Conservation (phyloP, 2,329 filamentous ascomycete species). For the Trichophyton schoenleinii region DNA sequence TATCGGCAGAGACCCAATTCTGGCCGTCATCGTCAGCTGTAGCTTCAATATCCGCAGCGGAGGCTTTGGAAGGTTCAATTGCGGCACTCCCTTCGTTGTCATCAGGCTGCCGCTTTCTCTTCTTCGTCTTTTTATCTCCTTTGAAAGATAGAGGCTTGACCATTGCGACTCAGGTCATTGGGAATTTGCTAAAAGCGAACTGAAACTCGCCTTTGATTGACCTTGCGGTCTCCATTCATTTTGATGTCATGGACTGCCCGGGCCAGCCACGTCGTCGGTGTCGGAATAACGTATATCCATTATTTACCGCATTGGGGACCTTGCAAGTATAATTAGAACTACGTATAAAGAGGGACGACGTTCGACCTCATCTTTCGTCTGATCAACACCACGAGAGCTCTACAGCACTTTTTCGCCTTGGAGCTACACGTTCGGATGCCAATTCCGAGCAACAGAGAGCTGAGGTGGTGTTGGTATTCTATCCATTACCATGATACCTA, state of each 20-base stretch:
- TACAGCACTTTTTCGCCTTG: background rate
- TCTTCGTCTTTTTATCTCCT: conserved; percentile 91
- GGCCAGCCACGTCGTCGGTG: too few species aligned
- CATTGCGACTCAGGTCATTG: conserved; percentile 20
- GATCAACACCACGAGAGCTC: background rate
- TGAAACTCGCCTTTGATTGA: too few species aligned
- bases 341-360: background rate
- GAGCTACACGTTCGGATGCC: background rate
- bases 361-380: background rate
- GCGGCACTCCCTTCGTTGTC: conserved; percentile 33
- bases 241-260: too few species aligned
- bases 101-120: conserved; percentile 61
- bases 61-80: conserved; percentile 20
- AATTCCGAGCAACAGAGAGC: too few species aligned
- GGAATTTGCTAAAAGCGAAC: background rate
- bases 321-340: background rate
- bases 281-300: background rate
- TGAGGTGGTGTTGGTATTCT: background rate
- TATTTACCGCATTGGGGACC: background rate
- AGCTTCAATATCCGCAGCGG: conserved; percentile 14
- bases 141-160: conserved; percentile 88
- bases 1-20: conserved; percentile 81
- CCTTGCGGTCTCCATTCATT: too few species aligned
- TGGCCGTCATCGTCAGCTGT: conserved; percentile 51
- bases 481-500: background rate